Base-by-base conservation (phyloP, 306 rosid species). In the Elaeagnus macrophylla region DNA sequence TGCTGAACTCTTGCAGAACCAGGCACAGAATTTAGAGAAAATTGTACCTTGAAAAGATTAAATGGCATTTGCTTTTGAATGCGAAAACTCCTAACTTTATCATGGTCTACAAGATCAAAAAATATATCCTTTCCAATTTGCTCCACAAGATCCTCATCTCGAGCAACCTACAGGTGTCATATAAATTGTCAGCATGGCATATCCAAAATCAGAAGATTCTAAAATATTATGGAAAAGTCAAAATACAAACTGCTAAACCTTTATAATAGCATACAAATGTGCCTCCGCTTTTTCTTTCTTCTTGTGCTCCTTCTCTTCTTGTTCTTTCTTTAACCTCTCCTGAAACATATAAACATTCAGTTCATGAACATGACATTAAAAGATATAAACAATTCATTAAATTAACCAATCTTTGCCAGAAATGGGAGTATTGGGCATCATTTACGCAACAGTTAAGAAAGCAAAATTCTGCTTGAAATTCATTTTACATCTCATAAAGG, bases 81-180 rank as follows among this genome's bases (percentile, higher is more conserved):
- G 25, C 95, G 90, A 67, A 89, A 89, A 69, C 85, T 81, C 68
- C 74, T 70, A 66, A 89, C 95, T 86, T 86, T 89, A 71, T 86
- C 95, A 70, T 89, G 95, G 57, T 89, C 95, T 55, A 86, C 97
- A 48, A 86, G 94, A 79, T 89, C 95, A 83, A 89, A 89, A 77
- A 76, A 86, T 59, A 83, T 77, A 56, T 83, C 88, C 76, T 69
- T 89, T 48, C 97, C 97, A 70, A 89, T 89, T 66, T 89, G 95
- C 49, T 75, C 88, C 7, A 51, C 20, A 16, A 89, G 85, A 58
- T 86, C 80, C 53, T 75, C 97, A 32, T 89, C 87, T 9, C 87
- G 77, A 10, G 95, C 94, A 75, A 89, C 95, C 97, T 89, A 61
- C 18, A 16, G 42, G 32, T 61, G 46, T 59, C 54, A 17, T n/a